A percentile compares a stretch with the other conserved stretches of the same genome.
Evolutionary conservation across 495 filamentous ascomycete genomes (phyloP).

Genomic region (Rhypophila decipiens): DNA sequence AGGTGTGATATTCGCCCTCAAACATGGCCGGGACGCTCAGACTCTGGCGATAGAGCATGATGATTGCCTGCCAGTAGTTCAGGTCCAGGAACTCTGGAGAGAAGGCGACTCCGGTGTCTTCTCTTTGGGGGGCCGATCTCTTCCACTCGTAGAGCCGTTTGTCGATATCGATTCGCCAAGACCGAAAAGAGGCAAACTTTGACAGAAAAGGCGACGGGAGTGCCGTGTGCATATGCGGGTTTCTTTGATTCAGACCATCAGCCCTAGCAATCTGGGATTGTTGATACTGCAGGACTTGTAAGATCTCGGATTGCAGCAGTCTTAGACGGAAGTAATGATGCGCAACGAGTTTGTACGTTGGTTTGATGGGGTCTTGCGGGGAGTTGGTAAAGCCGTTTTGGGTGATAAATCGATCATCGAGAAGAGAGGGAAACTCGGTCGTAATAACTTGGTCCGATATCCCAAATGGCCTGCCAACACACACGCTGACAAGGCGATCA

Average conservation of each 20-base stretch:
- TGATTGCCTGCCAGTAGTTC: slow-evolving; percentile 98
- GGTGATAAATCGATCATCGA: slow-evolving; percentile 89
- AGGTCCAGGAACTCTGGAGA: slow-evolving; percentile 80
- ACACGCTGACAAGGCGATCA: slow-evolving; percentile 84
- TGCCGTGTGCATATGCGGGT: slow-evolving; percentile 69
- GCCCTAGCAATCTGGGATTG: slow-evolving; percentile 61
- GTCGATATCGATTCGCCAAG: slow-evolving; percentile 86
- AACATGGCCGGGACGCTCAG: slow-evolving; percentile 79
- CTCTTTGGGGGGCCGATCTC: slow-evolving; percentile 64
- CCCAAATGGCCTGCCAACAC: slow-evolving; percentile 88
- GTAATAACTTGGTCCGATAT: slow-evolving; percentile 92
- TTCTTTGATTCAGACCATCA: slow-evolving; percentile 50
- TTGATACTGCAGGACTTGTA: slow-evolving; percentile 87
- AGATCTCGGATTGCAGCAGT: slow-evolving; percentile 90
- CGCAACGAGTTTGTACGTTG: slow-evolving; percentile 83
- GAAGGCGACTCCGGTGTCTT: slow-evolving; percentile 80
- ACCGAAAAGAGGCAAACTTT: slow-evolving; percentile 76
- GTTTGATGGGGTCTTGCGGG: slow-evolving; percentile 36
- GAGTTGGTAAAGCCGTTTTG: slow-evolving; percentile 59
- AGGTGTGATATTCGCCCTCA: slow-evolving; percentile 67
- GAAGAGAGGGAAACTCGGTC: slow-evolving; percentile 81
- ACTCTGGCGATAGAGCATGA: slow-evolving; percentile 91
- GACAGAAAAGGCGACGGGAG: slow-evolving; percentile 80
- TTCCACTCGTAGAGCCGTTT: slow-evolving; percentile 82
- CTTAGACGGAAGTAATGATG: slow-evolving; percentile 89